Percentiles rank a stretch among this genome's conserved stretches.
Evolutionary conservation across 352 stramenopile species (phyloP).

Genomic region (Globisporangium irregulare): DNA sequence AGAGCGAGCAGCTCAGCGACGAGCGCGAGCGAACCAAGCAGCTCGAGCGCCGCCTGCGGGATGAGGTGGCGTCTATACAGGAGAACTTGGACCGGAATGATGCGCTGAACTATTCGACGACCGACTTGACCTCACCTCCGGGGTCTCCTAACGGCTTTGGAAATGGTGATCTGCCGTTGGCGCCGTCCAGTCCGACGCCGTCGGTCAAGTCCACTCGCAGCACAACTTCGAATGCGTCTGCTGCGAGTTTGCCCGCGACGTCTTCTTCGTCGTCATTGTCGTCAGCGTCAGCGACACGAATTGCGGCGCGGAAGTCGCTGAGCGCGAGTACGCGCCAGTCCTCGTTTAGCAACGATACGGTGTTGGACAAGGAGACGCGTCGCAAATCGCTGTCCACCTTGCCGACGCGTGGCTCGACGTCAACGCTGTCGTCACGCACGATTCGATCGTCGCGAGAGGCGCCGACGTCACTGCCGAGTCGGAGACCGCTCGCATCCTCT

Average conservation of each 20-base stretch:
- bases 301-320: slow-evolving; percentile 8
- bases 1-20: slow-evolving; percentile 45
- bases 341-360: slow-evolving; percentile 16
- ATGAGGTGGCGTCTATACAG: slow-evolving; percentile 25
- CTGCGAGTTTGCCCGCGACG: slow-evolving; percentile 23
- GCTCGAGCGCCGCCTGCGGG: slow-evolving; percentile 46
- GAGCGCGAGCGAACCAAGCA: slow-evolving; percentile 37
- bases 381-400: slow-evolving; percentile 49
- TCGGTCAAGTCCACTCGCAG: slow-evolving; percentile 48
- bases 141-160: slow-evolving; percentile 8
- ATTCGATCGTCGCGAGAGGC: slow-evolving; percentile 17
- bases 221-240: slow-evolving; percentile 39
- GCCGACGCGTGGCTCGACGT: slow-evolving; percentile 26
- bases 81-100: slow-evolving; percentile 26
- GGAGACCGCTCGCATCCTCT: slow-evolving; percentile 18
- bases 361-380: slow-evolving; percentile 25
- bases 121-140: slow-evolving; percentile 14
- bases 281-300: slow-evolving; percentile 6
- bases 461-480: slow-evolving; percentile 18
- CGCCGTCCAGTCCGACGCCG: slow-evolving; percentile 36
- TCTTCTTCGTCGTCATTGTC: neutral
- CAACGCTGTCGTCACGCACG: slow-evolving; percentile 21
- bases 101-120: slow-evolving; percentile 10
- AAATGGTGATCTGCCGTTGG: neutral
- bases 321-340: slow-evolving; percentile 8